phyloP scores from a whole-genome alignment of 257 asterid species.

The Datura wrightii region DNA sequence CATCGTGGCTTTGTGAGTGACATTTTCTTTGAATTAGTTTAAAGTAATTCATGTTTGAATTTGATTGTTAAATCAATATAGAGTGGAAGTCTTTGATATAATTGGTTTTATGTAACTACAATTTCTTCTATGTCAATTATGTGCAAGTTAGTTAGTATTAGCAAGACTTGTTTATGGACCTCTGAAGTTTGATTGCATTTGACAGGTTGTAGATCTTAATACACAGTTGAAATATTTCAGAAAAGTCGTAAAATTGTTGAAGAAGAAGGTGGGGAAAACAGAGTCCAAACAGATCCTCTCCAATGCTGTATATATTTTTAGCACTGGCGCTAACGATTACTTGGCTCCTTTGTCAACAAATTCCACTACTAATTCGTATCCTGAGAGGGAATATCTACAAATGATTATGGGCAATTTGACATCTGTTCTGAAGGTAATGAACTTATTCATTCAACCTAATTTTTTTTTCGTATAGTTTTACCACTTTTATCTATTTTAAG shows the following conservation, averaged over 20 bases:
- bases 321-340: constrained; percentile 33
- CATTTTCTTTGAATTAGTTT: not conserved
- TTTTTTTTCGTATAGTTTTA: not conserved
- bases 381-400: constrained; percentile 27
- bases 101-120: not conserved
- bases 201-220: constrained; percentile 26
- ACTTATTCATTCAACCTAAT: not conserved
- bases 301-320: constrained; percentile 23
- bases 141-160: not conserved
- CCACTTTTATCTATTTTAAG: not conserved
- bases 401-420: constrained; percentile 44
- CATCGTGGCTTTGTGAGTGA: constrained; percentile 6
- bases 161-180: not conserved
- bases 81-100: not conserved
- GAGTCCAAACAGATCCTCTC: constrained; percentile 26
- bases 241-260: not conserved
- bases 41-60: not conserved
- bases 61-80: not conserved
- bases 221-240: constrained; percentile 27
- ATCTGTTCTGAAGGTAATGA: constrained; percentile 36
- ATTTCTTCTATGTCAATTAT: not conserved
- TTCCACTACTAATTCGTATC: constrained; percentile 19
- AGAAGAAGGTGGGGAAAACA: not conserved
- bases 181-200: not conserved
- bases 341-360: constrained; percentile 27